Evolutionary conservation across 192 early-diverging fungal genomes (phyloP).

Genomic region (Coemansia sp.): DNA sequence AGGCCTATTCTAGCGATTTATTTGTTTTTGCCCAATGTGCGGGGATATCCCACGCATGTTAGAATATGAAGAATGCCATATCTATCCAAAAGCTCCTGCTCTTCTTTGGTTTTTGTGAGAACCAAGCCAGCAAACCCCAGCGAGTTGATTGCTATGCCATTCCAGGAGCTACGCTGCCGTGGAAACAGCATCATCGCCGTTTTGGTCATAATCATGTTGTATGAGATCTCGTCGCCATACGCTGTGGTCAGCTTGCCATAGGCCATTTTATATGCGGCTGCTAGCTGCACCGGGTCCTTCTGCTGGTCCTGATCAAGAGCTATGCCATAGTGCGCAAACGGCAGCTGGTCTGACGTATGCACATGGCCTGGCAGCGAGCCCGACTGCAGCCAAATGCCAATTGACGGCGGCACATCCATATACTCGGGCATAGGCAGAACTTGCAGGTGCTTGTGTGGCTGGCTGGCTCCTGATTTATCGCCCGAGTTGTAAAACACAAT

Average conservation of each 20-base stretch:
- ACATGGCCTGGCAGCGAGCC: conserved; percentile 10
- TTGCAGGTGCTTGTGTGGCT: conserved; percentile 69
- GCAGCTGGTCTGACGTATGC: conserved; percentile 17
- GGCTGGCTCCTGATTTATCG: conserved; percentile 51
- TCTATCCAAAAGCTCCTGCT: conserved; percentile 42
- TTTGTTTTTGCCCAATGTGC: not conserved
- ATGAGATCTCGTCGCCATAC: conserved; percentile 38
- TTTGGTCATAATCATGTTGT: conserved; percentile 60
- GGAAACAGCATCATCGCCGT: conserved; percentile 60
- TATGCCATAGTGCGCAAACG: conserved; percentile 44
- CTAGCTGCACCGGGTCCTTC: not conserved
- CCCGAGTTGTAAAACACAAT: conserved; percentile 55
- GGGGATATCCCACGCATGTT: conserved; percentile 38
- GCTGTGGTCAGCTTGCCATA: conserved; percentile 13
- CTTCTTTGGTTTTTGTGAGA: conserved; percentile 54
- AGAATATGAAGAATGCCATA: conserved; percentile 49
- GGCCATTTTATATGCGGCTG: conserved; percentile 18
- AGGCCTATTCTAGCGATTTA: conserved; percentile 18
- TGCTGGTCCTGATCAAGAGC: conserved; percentile 9
- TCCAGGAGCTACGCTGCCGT: conserved; percentile 34
- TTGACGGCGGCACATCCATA: conserved; percentile 19
- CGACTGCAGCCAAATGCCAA: conserved; percentile 24
- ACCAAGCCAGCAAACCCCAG: conserved; percentile 66
- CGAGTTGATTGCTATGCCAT: conserved; percentile 58
- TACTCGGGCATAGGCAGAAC: conserved; percentile 54